Evolutionary conservation across 352 stramenopile genomes (phyloP).

Genomic region (Phytophthora palmivora): DNA sequence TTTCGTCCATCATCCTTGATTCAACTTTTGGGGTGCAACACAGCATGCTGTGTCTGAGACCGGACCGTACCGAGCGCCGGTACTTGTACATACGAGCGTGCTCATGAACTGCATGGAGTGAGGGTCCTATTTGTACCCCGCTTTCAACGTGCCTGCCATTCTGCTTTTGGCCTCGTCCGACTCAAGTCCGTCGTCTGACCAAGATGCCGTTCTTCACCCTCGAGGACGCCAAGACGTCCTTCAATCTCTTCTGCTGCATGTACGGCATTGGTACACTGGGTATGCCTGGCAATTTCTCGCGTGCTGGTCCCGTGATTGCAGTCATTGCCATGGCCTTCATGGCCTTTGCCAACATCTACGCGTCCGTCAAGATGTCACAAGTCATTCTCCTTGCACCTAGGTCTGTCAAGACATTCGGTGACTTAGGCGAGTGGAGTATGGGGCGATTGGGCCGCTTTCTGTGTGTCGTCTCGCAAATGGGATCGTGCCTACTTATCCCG

Average conservation of each 20-base stretch:
- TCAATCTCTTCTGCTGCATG: slow-evolving; percentile 59
- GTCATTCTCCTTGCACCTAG: slow-evolving; percentile 58
- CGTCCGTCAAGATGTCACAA: slow-evolving; percentile 52
- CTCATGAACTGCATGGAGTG: too few species aligned
- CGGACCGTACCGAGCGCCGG: background rate
- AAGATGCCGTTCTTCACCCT: slow-evolving; percentile 43
- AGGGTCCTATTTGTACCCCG: too few species aligned
- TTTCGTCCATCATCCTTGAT: slow-evolving; percentile 3
- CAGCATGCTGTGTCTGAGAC: slow-evolving; percentile 10
- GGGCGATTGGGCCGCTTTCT: slow-evolving; percentile 46
- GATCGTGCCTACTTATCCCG: slow-evolving; percentile 46
- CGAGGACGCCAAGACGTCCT: slow-evolving; percentile 52
- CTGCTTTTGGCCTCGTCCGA: slow-evolving; percentile 12
- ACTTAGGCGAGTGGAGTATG: slow-evolving; percentile 58
- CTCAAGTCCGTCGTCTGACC: slow-evolving; percentile 9
- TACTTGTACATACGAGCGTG: too few species aligned
- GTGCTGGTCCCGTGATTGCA: too few species aligned
- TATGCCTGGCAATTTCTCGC: too few species aligned
- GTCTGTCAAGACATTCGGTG: slow-evolving; percentile 52
- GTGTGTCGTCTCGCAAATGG: slow-evolving; percentile 44
- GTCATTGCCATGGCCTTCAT: slow-evolving; percentile 57
- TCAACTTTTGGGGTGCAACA: slow-evolving; percentile 4
- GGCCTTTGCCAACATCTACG: slow-evolving; percentile 59
- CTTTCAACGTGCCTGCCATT: slow-evolving; percentile 1
- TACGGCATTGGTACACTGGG: slow-evolving; percentile 62